A percentile compares a stretch with the other conserved stretches of the same genome.
These are phyloP conservation scores for Castanea mollissima DNA, from an alignment of 306 rosid species.

Conservation along the genomic window DNA sequence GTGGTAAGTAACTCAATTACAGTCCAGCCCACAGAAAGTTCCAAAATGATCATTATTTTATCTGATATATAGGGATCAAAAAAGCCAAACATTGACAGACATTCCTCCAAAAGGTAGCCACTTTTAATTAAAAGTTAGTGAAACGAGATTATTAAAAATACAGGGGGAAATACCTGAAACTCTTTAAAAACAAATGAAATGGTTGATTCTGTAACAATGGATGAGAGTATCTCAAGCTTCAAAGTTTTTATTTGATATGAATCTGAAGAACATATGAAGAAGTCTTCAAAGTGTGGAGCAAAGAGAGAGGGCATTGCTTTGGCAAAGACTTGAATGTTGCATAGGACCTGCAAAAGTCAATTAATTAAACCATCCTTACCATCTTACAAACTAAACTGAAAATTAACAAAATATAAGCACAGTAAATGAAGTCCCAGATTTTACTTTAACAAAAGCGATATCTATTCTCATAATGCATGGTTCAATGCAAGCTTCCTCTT, in stretches of 20 bases:
- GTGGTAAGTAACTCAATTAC: background rate
- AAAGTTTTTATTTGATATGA: constrained; percentile 80
- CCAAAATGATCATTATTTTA: background rate
- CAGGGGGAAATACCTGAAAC: constrained; percentile 68
- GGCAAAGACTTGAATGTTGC: constrained; percentile 94
- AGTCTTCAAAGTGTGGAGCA: constrained; percentile 75
- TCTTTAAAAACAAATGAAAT: constrained; percentile 64
- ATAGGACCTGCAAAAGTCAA: constrained; percentile 65
- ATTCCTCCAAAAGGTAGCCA: constrained; percentile 15
- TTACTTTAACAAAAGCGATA: constrained; percentile 11
- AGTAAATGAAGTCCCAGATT: constrained; percentile 20
- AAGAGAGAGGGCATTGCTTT: constrained; percentile 89
- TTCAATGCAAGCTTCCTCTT: no score
- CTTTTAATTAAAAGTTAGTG: constrained; percentile 5
- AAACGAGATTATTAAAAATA: background rate
- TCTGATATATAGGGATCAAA: constrained; percentile 5
- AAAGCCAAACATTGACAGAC: constrained; percentile 2
- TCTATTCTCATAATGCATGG: background rate
- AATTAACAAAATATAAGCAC: constrained; percentile 7
- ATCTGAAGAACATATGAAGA: constrained; percentile 76
- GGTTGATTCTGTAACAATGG: constrained; percentile 65
- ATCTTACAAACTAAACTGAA: constrained; percentile 4
- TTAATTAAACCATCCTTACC: constrained; percentile 29
- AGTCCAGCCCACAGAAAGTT: constrained; percentile 1
- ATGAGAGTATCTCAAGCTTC: constrained; percentile 87